Evolutionary conservation across 1,139 yeast species (phyloP).

Genomic region (Martiniozyma asiatica): DNA sequence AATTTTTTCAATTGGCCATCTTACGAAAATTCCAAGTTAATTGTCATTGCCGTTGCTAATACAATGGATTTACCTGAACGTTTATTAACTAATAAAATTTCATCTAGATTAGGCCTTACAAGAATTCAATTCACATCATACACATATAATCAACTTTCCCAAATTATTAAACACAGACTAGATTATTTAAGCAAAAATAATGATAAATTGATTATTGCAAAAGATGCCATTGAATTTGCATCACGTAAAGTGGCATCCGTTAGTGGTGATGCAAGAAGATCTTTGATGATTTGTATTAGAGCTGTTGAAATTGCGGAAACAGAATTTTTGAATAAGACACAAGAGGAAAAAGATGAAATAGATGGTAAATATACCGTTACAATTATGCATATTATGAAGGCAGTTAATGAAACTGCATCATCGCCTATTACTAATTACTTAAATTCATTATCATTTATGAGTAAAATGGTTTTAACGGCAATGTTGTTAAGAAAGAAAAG

Average conservation of each 20-base stretch:
- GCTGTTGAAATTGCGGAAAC: conserved; percentile 83
- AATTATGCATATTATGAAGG: conserved; percentile 61
- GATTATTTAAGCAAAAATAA: conserved; percentile 36
- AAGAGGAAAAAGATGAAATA: conserved; percentile 18
- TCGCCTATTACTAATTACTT: conserved; percentile 60
- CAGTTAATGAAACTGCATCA: conserved; percentile 68
- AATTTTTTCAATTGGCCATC: conserved; percentile 98
- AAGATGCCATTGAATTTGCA: conserved; percentile 84
- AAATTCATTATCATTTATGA: conserved; percentile 47
- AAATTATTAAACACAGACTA: conserved; percentile 62
- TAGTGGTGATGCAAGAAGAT: conserved; percentile 94
- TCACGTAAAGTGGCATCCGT: conserved; percentile 92
- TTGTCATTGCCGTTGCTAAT: conserved; percentile 90
- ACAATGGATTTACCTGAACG: conserved; percentile 97
- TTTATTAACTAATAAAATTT: conserved; percentile 71
- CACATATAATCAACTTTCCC: conserved; percentile 64
- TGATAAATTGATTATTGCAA: conserved; percentile 31
- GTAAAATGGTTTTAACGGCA: conserved; percentile 62
- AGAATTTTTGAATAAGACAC: conserved; percentile 29
- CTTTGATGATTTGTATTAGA: conserved; percentile 75
- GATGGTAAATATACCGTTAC: conserved; percentile 43
- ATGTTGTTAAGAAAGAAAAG: conserved; percentile 54
- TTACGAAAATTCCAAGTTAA: conserved; percentile 60
- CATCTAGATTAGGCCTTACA: conserved; percentile 81
- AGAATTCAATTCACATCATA: conserved; percentile 86